Evolutionary conservation across 2,329 filamentous ascomycete species (phyloP).

Genomic region (Fusarium veterinarium): DNA sequence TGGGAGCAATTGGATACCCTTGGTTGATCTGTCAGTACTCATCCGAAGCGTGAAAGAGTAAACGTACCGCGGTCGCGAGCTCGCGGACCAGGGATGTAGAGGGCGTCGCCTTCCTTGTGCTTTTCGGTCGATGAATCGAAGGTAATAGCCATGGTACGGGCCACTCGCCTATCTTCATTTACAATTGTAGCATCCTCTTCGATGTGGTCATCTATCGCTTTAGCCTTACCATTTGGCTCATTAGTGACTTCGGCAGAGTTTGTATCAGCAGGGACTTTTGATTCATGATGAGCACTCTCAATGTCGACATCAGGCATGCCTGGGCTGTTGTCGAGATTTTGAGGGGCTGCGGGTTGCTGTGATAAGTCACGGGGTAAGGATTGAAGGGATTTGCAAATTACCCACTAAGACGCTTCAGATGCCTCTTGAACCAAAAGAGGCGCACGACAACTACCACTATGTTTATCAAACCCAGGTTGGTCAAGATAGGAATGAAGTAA

Average conservation of each 20-base stretch:
- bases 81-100: neutral
- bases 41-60: rapidly evolving
- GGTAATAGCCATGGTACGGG: neutral
- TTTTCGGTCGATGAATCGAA: neutral
- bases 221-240: neutral
- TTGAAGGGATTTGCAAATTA: rapidly evolving
- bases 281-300: neutral
- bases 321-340: too few species aligned
- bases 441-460: conserved; percentile 60
- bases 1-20: conserved; percentile 11
- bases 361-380: rapidly evolving
- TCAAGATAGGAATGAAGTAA: conserved; percentile 61
- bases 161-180: neutral
- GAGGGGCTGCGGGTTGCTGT: neutral
- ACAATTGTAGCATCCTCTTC: rapidly evolving
- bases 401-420: neutral
- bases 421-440: conserved; percentile 56
- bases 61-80: neutral
- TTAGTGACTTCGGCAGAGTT: neutral
- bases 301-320: neutral
- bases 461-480: conserved; percentile 62
- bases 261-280: neutral
- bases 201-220: neutral
- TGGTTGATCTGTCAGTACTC: neutral
- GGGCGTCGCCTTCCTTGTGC: neutral